Percentiles rank a stretch among this genome's conserved stretches.
Conservation (phyloP, 441 rosid species). For the Sinapis alba region DNA sequence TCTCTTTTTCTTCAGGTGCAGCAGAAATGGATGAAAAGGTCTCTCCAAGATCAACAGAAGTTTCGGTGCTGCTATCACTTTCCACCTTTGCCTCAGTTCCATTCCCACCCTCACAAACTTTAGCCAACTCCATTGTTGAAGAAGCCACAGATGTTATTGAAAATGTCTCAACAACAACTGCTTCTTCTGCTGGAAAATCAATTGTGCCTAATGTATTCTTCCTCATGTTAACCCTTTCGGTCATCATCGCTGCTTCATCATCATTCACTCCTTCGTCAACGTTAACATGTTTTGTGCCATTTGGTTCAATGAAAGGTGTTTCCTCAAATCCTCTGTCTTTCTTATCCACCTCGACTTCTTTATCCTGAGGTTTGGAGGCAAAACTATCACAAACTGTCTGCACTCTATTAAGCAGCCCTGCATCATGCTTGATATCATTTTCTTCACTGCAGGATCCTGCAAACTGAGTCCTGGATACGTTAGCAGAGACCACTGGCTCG, state of each 20-base stretch:
- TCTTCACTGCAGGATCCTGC: conserved; percentile 23
- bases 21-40: conserved; percentile 33
- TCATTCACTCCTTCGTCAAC: conserved; percentile 28
- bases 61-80: conserved; percentile 25
- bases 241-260: conserved; percentile 25
- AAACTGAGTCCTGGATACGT: conserved; percentile 19
- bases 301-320: conserved; percentile 7
- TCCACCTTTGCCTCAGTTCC: conserved; percentile 40
- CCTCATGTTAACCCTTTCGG: conserved; percentile 41
- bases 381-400: conserved; percentile 6
- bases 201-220: conserved; percentile 30
- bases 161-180: conserved; percentile 63
- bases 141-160: conserved; percentile 48
- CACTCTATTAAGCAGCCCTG: not conserved
- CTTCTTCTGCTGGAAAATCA: conserved; percentile 48
- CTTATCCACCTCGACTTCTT: conserved; percentile 5
- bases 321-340: conserved; percentile 13
- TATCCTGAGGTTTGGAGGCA: conserved; percentile 8
- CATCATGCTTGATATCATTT: conserved; percentile 5
- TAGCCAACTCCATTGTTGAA: conserved; percentile 17
- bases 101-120: conserved; percentile 35
- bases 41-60: conserved; percentile 24
- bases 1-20: conserved; percentile 38
- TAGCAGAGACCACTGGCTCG: conserved; percentile 7
- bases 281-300: conserved; percentile 20